Conservation (phyloP, 805 yeast species). For the Suhomyces faveliae region DNA sequence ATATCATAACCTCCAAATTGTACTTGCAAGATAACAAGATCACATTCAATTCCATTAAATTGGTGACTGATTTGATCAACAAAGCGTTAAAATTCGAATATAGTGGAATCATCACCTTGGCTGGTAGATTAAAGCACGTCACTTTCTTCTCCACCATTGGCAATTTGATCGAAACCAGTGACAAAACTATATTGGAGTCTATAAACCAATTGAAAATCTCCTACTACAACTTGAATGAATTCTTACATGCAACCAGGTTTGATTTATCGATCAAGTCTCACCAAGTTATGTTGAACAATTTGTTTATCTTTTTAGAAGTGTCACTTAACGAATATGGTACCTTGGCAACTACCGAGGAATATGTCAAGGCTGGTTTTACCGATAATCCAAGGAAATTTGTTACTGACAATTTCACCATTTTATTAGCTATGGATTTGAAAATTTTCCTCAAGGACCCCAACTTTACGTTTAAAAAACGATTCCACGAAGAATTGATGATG, state of each 20-base stretch:
- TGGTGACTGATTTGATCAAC: slow-evolving; percentile 44
- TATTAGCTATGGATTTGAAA: slow-evolving; percentile 53
- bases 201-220: slow-evolving; percentile 31
- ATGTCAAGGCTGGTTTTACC: slow-evolving; percentile 46
- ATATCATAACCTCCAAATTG: slow-evolving; percentile 42
- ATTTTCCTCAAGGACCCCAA: slow-evolving; percentile 56
- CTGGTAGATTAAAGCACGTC: slow-evolving; percentile 47
- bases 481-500: slow-evolving; percentile 65
- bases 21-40: slow-evolving; percentile 45
- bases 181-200: slow-evolving; percentile 29
- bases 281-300: slow-evolving; percentile 38
- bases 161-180: slow-evolving; percentile 39
- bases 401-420: slow-evolving; percentile 44
- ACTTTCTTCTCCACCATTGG: slow-evolving; percentile 46
- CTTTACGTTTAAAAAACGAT: slow-evolving; percentile 58
- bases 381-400: slow-evolving; percentile 44
- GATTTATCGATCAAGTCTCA: slow-evolving; percentile 41
- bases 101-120: slow-evolving; percentile 43
- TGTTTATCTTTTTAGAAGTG: slow-evolving; percentile 38
- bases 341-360: slow-evolving; percentile 43
- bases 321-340: slow-evolving; percentile 43
- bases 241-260: slow-evolving; percentile 32
- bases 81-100: slow-evolving; percentile 43
- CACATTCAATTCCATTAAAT: slow-evolving; percentile 42
- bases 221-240: slow-evolving; percentile 36